Evolutionary conservation across 345 rosid species (phyloP).

Genomic region (Gossypium arboreum): DNA sequence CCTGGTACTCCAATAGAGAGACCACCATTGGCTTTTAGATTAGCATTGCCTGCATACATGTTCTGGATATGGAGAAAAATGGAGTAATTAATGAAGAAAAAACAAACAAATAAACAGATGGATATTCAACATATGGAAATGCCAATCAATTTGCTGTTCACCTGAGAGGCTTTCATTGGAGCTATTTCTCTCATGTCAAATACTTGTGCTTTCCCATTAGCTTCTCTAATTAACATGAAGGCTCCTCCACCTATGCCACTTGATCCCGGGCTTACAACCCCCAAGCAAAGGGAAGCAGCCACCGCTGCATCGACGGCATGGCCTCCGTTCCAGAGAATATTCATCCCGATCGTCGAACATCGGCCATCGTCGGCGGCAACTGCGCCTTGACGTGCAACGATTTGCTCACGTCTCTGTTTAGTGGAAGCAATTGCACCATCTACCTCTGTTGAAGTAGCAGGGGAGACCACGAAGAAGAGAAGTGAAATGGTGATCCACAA

Average conservation of each 20-base stretch:
- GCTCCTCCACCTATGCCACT: conserved; percentile 68
- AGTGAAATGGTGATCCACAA: conserved; percentile 4
- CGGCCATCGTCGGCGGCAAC: conserved; percentile 54
- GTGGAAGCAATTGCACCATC: not conserved
- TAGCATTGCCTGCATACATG: conserved; percentile 45
- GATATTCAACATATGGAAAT: not conserved
- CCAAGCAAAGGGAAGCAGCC: conserved; percentile 51
- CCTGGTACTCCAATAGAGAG: conserved; percentile 65
- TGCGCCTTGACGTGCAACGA: conserved; percentile 34
- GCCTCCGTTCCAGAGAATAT: conserved; percentile 41
- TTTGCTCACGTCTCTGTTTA: conserved; percentile 18
- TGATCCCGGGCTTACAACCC: conserved; percentile 59
- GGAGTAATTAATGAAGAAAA: not conserved
- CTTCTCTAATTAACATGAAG: conserved; percentile 38
- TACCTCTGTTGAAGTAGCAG: conserved; percentile 1
- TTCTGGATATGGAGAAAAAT: conserved; percentile 30
- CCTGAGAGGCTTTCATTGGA: conserved; percentile 53
- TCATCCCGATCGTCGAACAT: conserved; percentile 44
- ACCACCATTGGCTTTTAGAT: conserved; percentile 36
- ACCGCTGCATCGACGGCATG: conserved; percentile 58
- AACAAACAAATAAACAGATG: not conserved
- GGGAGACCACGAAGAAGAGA: conserved; percentile 13
- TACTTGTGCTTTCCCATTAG: conserved; percentile 32
- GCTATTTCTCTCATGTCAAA: conserved; percentile 66
- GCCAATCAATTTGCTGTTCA: conserved; percentile 1